phyloP scores from a whole-genome alignment of 148 eudicot species.

The Spergularia bocconei region DNA sequence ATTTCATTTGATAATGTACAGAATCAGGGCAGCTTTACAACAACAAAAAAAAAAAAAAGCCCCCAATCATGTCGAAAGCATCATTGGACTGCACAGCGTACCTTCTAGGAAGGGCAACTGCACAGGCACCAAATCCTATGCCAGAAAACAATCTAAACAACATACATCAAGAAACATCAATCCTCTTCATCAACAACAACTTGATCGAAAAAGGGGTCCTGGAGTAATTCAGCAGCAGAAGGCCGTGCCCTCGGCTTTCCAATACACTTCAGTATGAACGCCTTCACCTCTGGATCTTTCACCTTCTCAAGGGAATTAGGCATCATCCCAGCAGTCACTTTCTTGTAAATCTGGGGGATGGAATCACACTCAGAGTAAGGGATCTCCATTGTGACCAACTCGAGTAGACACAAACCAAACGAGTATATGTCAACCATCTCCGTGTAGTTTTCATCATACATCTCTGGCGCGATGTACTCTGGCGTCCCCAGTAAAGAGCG shows the following conservation, averaged over 20 bases:
- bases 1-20: too few relatives aligned
- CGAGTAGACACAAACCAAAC: conserved; percentile 74
- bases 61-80: too few relatives aligned
- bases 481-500: conserved; percentile 80
- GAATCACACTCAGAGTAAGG: conserved; percentile 79
- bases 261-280: conserved; percentile 66
- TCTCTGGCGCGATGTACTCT: conserved; percentile 85
- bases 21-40: too few relatives aligned
- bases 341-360: conserved; percentile 70
- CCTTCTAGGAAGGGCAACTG: too few relatives aligned
- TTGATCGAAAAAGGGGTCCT: conserved; percentile 54
- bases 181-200: conserved; percentile 36
- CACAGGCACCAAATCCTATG: too few relatives aligned
- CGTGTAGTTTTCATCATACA: conserved; percentile 78
- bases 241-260: conserved; percentile 64
- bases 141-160: too few relatives aligned
- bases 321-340: conserved; percentile 62
- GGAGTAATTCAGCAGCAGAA: conserved; percentile 66
- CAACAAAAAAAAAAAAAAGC: too few relatives aligned
- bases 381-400: conserved; percentile 75
- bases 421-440: conserved; percentile 77
- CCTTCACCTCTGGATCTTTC: conserved; percentile 53
- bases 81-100: too few relatives aligned
- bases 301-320: conserved; percentile 59
- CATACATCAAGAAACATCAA: too few relatives aligned